phyloP scores from a whole-genome alignment of 352 stramenopile species.

The Elongisporangium prolatum region DNA sequence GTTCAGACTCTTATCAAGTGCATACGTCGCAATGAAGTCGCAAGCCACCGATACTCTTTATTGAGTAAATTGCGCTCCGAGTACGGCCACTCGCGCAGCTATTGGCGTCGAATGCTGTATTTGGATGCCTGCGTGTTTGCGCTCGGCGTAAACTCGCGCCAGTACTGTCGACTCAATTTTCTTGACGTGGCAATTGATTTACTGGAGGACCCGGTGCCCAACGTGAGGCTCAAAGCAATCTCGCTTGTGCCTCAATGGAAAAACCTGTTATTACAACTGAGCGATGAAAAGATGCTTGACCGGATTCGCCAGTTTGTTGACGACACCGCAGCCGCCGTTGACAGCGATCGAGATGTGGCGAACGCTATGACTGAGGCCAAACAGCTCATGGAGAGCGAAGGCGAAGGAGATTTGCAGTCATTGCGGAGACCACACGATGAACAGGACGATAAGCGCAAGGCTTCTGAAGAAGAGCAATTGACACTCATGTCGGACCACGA shows the following conservation, averaged over 20 bases:
- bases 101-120: slow-evolving; percentile 72
- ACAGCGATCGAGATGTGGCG: slow-evolving; percentile 67
- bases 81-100: slow-evolving; percentile 69
- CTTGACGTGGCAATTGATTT: slow-evolving; percentile 72
- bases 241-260: slow-evolving; percentile 64
- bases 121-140: slow-evolving; percentile 65
- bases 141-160: slow-evolving; percentile 55
- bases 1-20: slow-evolving; percentile 61
- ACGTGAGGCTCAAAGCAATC: slow-evolving; percentile 71
- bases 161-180: slow-evolving; percentile 76
- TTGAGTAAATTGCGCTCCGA: slow-evolving; percentile 64
- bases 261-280: slow-evolving; percentile 40
- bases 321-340: slow-evolving; percentile 26
- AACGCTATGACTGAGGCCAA: slow-evolving; percentile 40
- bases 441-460: slow-evolving; percentile 50
- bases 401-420: slow-evolving; percentile 15
- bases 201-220: slow-evolving; percentile 66
- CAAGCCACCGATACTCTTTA: slow-evolving; percentile 64
- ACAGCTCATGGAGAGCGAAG: slow-evolving; percentile 36
- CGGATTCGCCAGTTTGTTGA: slow-evolving; percentile 70
- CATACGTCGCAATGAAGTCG: slow-evolving; percentile 63
- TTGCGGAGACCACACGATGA: slow-evolving; percentile 48
- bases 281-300: slow-evolving; percentile 68
- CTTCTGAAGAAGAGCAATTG: slow-evolving; percentile 54
- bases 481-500: slow-evolving; percentile 69